These are phyloP conservation scores for Rhinocladiella similis DNA, from an alignment of 2,329 filamentous ascomycete species.

Conservation along the genomic window DNA sequence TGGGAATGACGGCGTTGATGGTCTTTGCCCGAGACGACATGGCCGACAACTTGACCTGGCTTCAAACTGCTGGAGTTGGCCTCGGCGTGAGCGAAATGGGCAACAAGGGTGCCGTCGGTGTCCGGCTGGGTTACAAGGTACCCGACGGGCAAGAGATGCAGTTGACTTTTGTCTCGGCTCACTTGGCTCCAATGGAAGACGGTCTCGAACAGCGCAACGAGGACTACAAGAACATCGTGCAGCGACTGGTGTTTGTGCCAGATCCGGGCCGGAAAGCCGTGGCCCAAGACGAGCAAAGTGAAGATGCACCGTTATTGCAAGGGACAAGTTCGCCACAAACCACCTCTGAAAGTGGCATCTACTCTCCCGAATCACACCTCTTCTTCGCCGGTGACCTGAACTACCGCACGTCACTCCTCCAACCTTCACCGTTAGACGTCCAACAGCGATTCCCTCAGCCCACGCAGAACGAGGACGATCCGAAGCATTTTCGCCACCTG, in stretches of 20 bases:
- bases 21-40: constrained; percentile 70
- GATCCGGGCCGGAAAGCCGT: constrained; percentile 11
- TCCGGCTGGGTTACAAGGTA: constrained; percentile 60
- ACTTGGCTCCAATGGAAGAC: constrained; percentile 85
- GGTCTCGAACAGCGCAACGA: constrained; percentile 73
- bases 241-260: constrained; percentile 69
- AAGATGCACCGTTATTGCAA: constrained; percentile 36
- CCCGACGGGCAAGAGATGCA: constrained; percentile 34
- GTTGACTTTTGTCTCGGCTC: constrained; percentile 83
- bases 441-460: constrained; percentile 65
- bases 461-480: constrained; percentile 49
- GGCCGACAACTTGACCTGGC: constrained; percentile 58
- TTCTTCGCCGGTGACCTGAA: constrained; percentile 93
- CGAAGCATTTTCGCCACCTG: constrained; percentile 66
- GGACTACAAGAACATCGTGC: constrained; percentile 85
- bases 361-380: constrained; percentile 71
- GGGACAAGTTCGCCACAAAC: constrained; percentile 31
- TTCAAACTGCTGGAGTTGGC: constrained; percentile 80
- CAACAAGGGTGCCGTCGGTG: constrained; percentile 89
- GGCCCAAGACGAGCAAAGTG: constrained; percentile 40
- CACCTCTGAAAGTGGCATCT: constrained; percentile 54
- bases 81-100: constrained; percentile 87
- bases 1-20: constrained; percentile 88
- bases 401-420: constrained; percentile 75
- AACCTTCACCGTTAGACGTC: constrained; percentile 55